Percentiles rank a stretch among this genome's conserved stretches.
Evolutionary conservation across 1,139 yeast genomes (phyloP).

Genomic region (Candida sanyaensis): DNA sequence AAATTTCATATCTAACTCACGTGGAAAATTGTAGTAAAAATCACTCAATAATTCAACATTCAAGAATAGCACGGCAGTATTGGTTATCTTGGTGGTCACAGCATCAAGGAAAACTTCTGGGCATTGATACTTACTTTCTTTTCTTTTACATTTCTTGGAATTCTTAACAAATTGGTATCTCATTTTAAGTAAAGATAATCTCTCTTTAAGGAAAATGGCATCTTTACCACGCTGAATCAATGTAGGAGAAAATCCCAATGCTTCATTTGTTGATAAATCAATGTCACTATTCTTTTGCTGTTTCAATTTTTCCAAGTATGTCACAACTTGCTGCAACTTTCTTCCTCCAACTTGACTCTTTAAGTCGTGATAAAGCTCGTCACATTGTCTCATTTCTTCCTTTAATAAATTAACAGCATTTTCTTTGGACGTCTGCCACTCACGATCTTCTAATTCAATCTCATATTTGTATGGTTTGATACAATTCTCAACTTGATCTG

Average conservation of each 20-base stretch:
- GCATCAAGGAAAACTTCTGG: constrained; percentile 94
- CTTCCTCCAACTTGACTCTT: constrained; percentile 78
- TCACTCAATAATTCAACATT: constrained; percentile 94
- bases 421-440: constrained; percentile 83
- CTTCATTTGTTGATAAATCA: constrained; percentile 53
- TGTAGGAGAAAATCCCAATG: constrained; percentile 74
- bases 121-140: constrained; percentile 84
- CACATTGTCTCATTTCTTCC: constrained; percentile 87
- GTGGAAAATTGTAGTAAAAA: constrained; percentile 93
- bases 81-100: constrained; percentile 86
- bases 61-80: constrained; percentile 88
- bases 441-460: constrained; percentile 92
- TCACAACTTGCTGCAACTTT: constrained; percentile 79
- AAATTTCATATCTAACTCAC: constrained; percentile 81
- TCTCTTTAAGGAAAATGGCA: constrained; percentile 78
- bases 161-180: constrained; percentile 77
- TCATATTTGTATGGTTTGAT: constrained; percentile 97
- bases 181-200: constrained; percentile 71
- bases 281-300: constrained; percentile 48
- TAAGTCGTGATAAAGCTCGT: constrained; percentile 59
- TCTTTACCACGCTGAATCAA: constrained; percentile 76
- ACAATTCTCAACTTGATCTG: constrained; percentile 98
- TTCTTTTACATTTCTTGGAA: constrained; percentile 68
- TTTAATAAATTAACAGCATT: constrained; percentile 72
- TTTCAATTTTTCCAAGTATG: constrained; percentile 60